Evolutionary conservation across 2,329 filamentous ascomycete species (phyloP).

Genomic region (Tolypocladium pustulatum): DNA sequence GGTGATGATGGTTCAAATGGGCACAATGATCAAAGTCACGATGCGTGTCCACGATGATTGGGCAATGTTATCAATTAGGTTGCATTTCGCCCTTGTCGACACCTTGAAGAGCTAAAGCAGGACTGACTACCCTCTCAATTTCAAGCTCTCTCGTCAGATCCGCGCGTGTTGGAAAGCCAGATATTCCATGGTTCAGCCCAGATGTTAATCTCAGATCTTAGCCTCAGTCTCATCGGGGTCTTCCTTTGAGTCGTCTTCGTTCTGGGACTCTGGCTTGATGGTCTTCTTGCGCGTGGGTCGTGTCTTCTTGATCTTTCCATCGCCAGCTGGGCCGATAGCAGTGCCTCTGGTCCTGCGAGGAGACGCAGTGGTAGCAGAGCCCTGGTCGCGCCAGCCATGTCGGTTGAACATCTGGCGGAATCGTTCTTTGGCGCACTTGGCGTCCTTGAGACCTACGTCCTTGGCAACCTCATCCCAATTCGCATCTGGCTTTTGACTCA

Average conservation of each 20-base stretch:
- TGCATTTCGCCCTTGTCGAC: background rate
- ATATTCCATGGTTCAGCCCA: background rate
- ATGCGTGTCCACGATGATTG: background rate
- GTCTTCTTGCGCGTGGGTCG: conserved; percentile 19
- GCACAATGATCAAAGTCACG: background rate
- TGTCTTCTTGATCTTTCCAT: conserved; percentile 21
- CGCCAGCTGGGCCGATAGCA: conserved; percentile 7
- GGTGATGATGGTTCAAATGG: too few species aligned
- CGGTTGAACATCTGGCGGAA: conserved; percentile 29
- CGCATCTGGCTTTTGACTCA: conserved; percentile 27
- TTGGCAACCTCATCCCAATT: conserved; percentile 29
- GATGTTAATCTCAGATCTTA: background rate
- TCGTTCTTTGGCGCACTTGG: conserved; percentile 29
- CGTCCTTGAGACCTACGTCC: conserved; percentile 26
- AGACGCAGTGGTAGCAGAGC: conserved; percentile 1
- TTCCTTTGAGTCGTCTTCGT: background rate
- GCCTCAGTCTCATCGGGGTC: conserved; percentile 8
- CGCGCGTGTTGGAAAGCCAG: background rate
- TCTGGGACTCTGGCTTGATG: conserved; percentile 8
- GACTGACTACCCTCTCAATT: background rate
- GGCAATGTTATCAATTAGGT: background rate
- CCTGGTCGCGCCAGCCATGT: conserved; percentile 25
- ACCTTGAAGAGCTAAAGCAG: background rate
- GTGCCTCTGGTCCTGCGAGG: conserved; percentile 17
- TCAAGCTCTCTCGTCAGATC: too few species aligned